phyloP scores from a whole-genome alignment of 768 basidiomycete species.

The Boletus pseudopeckii region DNA sequence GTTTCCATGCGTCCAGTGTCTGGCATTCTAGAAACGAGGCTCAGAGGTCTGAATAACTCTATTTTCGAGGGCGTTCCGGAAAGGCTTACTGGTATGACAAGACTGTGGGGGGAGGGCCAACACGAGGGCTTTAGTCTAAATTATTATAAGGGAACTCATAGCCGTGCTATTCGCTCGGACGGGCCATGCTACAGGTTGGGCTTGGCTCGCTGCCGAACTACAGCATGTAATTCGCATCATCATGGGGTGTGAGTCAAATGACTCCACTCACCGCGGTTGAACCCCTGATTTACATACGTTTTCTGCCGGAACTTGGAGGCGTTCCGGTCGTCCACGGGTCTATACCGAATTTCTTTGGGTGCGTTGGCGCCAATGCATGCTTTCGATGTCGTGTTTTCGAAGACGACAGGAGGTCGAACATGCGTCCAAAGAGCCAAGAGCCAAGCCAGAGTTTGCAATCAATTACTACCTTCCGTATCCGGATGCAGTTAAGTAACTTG shows the following conservation, averaged over 20 bases:
- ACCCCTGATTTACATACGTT: background rate
- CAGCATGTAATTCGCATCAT: constrained; percentile 2
- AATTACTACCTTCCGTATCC: constrained; percentile 17
- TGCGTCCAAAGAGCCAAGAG: constrained; percentile 14
- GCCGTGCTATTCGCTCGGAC: background rate
- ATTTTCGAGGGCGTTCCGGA: background rate
- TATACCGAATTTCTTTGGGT: background rate
- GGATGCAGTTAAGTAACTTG: no score
- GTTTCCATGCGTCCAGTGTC: background rate
- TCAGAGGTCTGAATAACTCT: background rate
- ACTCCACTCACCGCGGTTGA: constrained; percentile 1
- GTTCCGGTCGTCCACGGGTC: background rate
- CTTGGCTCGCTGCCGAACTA: constrained; percentile 11
- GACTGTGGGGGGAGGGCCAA: background rate
- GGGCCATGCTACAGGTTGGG: background rate
- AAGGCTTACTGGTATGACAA: constrained; percentile 5
- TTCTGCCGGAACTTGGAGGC: background rate
- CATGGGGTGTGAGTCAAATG: background rate
- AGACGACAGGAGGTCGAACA: background rate
- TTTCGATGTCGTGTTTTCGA: background rate
- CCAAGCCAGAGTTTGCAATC: constrained; percentile 1
- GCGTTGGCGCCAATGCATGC: background rate
- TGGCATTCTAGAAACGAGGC: constrained; percentile 4
- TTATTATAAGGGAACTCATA: constrained; percentile 11
- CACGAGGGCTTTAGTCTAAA: background rate